These are phyloP conservation scores for Lentinus tigrinus DNA, from an alignment of 768 basidiomycete species.

Conservation along the genomic window DNA sequence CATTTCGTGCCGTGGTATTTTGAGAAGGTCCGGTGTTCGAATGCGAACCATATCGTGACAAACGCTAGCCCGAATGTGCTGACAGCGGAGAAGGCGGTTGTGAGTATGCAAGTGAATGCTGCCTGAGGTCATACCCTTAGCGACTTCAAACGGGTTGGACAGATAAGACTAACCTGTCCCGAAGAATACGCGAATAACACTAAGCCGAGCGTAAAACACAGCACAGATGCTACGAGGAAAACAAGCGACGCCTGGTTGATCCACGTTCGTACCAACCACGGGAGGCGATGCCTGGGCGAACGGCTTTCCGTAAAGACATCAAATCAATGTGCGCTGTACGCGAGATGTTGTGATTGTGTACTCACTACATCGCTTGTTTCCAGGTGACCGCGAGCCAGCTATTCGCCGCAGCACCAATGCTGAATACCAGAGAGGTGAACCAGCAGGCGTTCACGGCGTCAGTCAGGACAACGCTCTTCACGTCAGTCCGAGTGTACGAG, in stretches of 20 bases:
- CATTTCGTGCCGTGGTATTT: slow-evolving; percentile 67
- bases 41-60: slow-evolving; percentile 73
- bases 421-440: slow-evolving; percentile 76
- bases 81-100: slow-evolving; percentile 73
- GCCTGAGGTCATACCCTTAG: too few species aligned
- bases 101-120: slow-evolving; percentile 69
- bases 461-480: too few species aligned
- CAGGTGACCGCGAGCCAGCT: slow-evolving; percentile 72
- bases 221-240: slow-evolving; percentile 81
- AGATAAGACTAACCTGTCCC: slow-evolving; percentile 44
- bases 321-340: slow-evolving; percentile 17
- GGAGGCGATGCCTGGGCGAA: slow-evolving; percentile 71
- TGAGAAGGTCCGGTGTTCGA: slow-evolving; percentile 63
- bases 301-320: too few species aligned
- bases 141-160: too few species aligned
- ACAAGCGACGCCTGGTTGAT: slow-evolving; percentile 83
- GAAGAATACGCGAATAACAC: slow-evolving; percentile 79
- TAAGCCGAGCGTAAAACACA: slow-evolving; percentile 77
- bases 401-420: slow-evolving; percentile 75
- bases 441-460: slow-evolving; percentile 68
- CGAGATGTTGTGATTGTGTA: neutral
- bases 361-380: slow-evolving; percentile 84
- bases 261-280: slow-evolving; percentile 86
- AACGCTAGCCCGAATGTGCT: slow-evolving; percentile 70
- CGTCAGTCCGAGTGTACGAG: slow-evolving; percentile 48